Evolutionary conservation across 768 basidiomycete genomes (phyloP).

Genomic region (Phanerochaete sordida): DNA sequence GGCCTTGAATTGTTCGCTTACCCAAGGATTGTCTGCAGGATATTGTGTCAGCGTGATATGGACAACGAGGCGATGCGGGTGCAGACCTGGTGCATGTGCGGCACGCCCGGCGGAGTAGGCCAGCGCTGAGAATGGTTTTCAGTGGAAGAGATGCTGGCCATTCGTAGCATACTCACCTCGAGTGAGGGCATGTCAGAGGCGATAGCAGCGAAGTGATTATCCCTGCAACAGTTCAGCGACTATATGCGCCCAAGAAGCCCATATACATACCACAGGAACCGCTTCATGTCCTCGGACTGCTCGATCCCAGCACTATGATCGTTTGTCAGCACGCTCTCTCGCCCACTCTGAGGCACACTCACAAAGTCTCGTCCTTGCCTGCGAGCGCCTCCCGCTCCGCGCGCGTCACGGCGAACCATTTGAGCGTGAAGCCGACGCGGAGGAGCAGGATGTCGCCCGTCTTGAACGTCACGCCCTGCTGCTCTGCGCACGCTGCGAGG

Average conservation of each 20-base stretch:
- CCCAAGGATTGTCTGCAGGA: constrained; percentile 63
- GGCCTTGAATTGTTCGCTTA: constrained; percentile 36
- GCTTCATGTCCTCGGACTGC: constrained; percentile 67
- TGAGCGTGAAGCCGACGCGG: constrained; percentile 61
- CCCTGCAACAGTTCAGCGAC: constrained; percentile 34
- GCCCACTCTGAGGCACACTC: constrained; percentile 20
- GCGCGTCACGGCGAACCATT: constrained; percentile 41
- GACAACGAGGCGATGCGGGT: not conserved
- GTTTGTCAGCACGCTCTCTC: not conserved
- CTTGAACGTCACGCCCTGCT: constrained; percentile 55
- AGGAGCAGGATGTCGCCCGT: constrained; percentile 59
- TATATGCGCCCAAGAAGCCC: not conserved
- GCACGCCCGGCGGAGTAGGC: constrained; percentile 43
- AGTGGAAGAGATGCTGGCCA: not conserved
- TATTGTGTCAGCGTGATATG: not conserved
- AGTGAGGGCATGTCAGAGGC: constrained; percentile 67
- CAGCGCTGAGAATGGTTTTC: constrained; percentile 36
- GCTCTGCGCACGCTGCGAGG: constrained; percentile 54
- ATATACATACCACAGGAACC: constrained; percentile 57
- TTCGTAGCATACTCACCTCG: constrained; percentile 38
- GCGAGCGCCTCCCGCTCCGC: constrained; percentile 41
- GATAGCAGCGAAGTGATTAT: constrained; percentile 70
- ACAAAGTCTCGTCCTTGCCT: constrained; percentile 49
- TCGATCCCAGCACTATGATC: constrained; percentile 58
- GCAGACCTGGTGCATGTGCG: constrained; percentile 53